phyloP scores from a whole-genome alignment of 768 basidiomycete genomes.

The Mycena leptocephala region DNA sequence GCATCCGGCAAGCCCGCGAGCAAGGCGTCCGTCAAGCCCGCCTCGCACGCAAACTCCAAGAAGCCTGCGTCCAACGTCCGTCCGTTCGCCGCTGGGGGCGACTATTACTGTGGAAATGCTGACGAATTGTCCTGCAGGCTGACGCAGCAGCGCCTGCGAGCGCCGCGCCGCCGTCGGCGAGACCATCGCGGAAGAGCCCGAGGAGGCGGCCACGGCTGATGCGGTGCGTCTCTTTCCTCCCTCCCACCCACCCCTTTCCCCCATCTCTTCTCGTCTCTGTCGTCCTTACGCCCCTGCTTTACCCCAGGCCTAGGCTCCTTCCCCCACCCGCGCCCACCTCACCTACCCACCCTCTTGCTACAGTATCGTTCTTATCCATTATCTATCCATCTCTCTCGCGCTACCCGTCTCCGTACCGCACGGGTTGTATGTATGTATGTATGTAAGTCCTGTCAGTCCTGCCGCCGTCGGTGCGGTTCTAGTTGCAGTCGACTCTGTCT shows the following conservation, averaged over 20 bases:
- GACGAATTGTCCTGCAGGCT: conserved; percentile 39
- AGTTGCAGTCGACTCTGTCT: too few species aligned
- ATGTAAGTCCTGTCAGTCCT: too few species aligned
- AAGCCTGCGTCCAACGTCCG: conserved; percentile 61
- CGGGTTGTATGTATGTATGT: conserved; percentile 34
- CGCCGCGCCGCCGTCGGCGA: conserved; percentile 45
- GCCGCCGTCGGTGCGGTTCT: too few species aligned
- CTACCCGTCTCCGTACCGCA: too few species aligned
- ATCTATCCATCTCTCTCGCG: conserved; percentile 19
- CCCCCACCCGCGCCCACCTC: neutral
- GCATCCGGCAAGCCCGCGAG: conserved; percentile 66
- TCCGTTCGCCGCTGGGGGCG: neutral
- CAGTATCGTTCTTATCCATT: conserved; percentile 19
- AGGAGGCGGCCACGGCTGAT: conserved; percentile 50
- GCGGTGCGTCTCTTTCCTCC: conserved; percentile 37
- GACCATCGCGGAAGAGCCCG: conserved; percentile 62
- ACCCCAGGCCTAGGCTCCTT: conserved; percentile 1
- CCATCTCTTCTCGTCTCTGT: neutral
- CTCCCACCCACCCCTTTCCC: too few species aligned
- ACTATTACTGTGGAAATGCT: too few species aligned
- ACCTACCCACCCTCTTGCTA: conserved; percentile 18
- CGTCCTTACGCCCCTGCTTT: neutral
- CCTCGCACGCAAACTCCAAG: conserved; percentile 73
- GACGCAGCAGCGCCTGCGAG: conserved; percentile 49
- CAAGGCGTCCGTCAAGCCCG: conserved; percentile 64